Evolutionary conservation across 495 filamentous ascomycete species (phyloP).

Genomic region (Peziza echinospora): DNA sequence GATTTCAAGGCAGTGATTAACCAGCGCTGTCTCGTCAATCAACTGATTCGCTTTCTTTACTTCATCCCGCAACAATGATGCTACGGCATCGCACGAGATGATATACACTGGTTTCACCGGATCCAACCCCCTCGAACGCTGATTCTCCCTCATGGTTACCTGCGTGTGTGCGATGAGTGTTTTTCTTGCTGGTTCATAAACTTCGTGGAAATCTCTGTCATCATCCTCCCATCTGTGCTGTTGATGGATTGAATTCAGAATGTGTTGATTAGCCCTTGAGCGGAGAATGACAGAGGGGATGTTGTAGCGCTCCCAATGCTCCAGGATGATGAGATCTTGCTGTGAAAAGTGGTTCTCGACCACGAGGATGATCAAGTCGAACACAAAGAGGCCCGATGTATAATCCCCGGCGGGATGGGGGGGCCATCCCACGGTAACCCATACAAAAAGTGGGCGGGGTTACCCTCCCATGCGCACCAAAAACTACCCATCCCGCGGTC

Average conservation of each 20-base stretch:
- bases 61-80: not conserved
- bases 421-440: too few species aligned
- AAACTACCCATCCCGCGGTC: too few species aligned
- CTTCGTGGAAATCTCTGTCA: not conserved
- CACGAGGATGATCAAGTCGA: constrained; percentile 9
- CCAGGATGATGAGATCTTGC: constrained; percentile 4
- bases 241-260: constrained; percentile 1
- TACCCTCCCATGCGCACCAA: too few species aligned
- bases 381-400: constrained; percentile 10
- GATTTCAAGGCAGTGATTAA: not conserved
- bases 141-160: not conserved
- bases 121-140: not conserved
- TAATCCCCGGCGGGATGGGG: too few species aligned
- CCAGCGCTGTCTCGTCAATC: not conserved
- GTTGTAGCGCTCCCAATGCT: constrained; percentile 6
- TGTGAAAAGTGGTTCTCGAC: constrained; percentile 5
- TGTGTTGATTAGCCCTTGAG: constrained; percentile 8
- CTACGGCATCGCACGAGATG: not conserved
- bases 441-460: too few species aligned
- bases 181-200: not conserved
- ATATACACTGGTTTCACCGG: not conserved
- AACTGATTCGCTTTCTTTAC: not conserved
- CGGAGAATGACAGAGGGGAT: constrained; percentile 11
- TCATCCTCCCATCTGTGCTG: not conserved
- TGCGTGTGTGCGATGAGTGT: not conserved